Percentiles rank a stretch among this genome's conserved stretches.
Conservation (phyloP, 23 red algal genomes). For the Gracilariopsis chorda region DNA sequence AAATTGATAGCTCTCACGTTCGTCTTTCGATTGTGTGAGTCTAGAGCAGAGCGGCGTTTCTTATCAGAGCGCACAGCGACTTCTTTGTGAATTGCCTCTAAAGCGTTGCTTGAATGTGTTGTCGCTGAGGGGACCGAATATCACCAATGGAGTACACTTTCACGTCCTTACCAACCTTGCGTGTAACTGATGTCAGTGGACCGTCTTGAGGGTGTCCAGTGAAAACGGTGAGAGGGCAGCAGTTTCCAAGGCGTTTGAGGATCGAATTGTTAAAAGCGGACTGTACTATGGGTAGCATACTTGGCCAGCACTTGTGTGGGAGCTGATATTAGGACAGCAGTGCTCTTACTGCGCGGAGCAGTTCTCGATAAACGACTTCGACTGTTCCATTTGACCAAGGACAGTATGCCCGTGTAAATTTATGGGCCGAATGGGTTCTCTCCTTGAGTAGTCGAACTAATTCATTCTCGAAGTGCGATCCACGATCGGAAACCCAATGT, state of each 20-base stretch:
- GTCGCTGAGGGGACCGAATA: no score
- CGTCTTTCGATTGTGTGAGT: neutral
- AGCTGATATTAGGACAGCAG: neutral
- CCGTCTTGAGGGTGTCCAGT: no score
- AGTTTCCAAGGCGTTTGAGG: no score
- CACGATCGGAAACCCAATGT: constrained; percentile 16
- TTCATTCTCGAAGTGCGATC: constrained; percentile 19
- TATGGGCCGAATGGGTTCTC: neutral
- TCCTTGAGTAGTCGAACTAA: neutral
- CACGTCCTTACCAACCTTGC: no score
- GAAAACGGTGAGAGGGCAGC: no score
- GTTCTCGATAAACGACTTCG: neutral
- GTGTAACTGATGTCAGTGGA: no score
- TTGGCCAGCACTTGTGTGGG: neutral
- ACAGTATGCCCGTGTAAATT: neutral
- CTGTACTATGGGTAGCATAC: neutral
- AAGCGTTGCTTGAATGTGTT: neutral
- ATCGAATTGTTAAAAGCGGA: neutral
- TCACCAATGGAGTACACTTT: no score
- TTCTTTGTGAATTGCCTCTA: neutral
- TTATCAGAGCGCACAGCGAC: neutral
- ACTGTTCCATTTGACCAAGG: neutral
- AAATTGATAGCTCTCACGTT: neutral
- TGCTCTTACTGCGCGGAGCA: neutral
- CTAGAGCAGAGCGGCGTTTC: neutral